Evolutionary conservation across 139 green algal genomes (phyloP).

Genomic region (Protoeuglena noctilucae): DNA sequence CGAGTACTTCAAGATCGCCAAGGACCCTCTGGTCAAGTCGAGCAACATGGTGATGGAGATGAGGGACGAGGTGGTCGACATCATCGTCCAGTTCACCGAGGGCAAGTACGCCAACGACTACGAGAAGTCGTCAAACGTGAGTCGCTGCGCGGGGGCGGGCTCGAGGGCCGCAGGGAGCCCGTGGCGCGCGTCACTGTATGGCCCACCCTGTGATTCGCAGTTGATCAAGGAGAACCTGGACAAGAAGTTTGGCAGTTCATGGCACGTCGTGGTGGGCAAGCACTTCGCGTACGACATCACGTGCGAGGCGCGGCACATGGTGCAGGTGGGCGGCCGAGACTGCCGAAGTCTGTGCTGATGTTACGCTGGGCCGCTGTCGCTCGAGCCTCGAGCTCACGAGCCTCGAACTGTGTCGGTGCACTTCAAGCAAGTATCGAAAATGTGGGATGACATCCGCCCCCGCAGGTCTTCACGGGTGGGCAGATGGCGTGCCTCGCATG

Average conservation of each 20-base stretch:
- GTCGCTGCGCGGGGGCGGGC: background rate
- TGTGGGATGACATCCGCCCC: too few species aligned
- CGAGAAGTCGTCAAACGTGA: conserved; percentile 68
- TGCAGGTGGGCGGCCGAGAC: too few species aligned
- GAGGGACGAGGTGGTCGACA: conserved; percentile 64
- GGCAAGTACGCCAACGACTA: conserved; percentile 55
- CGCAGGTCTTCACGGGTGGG: too few species aligned
- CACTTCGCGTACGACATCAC: conserved; percentile 72
- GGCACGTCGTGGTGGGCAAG: conserved; percentile 70
- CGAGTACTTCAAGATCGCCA: conserved; percentile 31
- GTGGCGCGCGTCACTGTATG: too few species aligned
- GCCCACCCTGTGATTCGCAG: conserved; percentile 17
- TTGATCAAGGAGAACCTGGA: conserved; percentile 85
- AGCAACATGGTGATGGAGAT: conserved; percentile 69
- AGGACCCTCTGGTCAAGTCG: conserved; percentile 65
- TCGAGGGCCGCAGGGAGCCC: background rate
- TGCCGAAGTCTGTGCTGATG: too few species aligned
- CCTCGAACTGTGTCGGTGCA: too few species aligned
- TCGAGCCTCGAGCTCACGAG: too few species aligned
- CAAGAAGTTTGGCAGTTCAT: conserved; percentile 77
- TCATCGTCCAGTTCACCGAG: conserved; percentile 58
- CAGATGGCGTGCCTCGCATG: too few species aligned
- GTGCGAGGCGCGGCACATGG: conserved; percentile 44
- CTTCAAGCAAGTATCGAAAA: too few species aligned
- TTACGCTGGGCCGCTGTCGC: too few species aligned